phyloP scores from a whole-genome alignment of 225 moss, liverwort and hornwort species.

The Ulota crispa region DNA sequence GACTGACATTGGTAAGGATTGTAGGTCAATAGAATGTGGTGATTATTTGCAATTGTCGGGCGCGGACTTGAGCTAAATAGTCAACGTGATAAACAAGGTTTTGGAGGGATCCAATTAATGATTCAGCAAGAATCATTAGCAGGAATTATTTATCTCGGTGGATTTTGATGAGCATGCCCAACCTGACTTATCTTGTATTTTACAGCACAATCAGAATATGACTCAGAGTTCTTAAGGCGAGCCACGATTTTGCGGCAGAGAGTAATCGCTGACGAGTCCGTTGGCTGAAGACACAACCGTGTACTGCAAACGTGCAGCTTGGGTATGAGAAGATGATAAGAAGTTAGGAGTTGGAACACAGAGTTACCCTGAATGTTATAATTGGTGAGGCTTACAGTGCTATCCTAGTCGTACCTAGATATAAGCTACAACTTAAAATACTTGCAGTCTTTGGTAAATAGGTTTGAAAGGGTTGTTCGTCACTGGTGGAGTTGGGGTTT shows the following conservation, averaged over 20 bases:
- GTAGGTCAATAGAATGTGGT: not conserved
- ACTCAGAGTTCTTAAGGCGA: slow-evolving; percentile 25
- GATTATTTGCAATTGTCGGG: not conserved
- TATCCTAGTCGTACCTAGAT: too few species aligned
- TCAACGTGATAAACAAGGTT: not conserved
- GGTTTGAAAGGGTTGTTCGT: not conserved
- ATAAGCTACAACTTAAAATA: not conserved
- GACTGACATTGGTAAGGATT: slow-evolving; percentile 19
- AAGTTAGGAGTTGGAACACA: not conserved
- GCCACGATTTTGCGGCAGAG: slow-evolving; percentile 26
- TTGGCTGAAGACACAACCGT: not conserved
- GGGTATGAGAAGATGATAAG: not conserved
- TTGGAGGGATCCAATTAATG: not conserved
- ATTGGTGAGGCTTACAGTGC: not conserved
- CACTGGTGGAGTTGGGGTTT: not conserved
- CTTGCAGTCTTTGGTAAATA: not conserved
- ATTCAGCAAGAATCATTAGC: not conserved
- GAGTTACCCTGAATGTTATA: not conserved
- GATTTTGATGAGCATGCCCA: not conserved
- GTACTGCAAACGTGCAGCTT: not conserved
- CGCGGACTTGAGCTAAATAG: not conserved
- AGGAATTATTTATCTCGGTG: not conserved
- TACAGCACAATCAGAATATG: slow-evolving; percentile 25
- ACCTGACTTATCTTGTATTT: not conserved
- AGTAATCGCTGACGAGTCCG: not conserved